Base-by-base conservation (phyloP, 805 yeast genomes). In the Phaffomyces opuntiae region DNA sequence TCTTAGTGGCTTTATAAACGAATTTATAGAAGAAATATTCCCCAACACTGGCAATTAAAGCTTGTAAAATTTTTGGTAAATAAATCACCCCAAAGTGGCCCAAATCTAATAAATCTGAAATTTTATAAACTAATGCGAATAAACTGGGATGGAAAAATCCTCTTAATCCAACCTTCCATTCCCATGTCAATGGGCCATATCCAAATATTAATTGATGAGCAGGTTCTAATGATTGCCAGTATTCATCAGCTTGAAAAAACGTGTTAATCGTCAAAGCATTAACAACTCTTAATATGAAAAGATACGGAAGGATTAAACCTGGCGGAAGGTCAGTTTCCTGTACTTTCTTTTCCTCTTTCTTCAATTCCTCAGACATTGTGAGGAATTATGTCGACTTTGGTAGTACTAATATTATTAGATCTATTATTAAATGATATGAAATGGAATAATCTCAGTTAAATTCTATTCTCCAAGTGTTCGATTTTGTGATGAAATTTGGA, bases 221-320 rank as follows among this genome's bases (percentile, higher is more conserved):
- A 0, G 96, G 96, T 57, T 93, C 99, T 43, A 93, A 66, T 0
- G 90, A 72, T 64, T 93, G 99, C 80, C 83, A 93, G 65, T 74
- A 93, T 64, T 93, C 99, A 63, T 93, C 99, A 0, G 99, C 91
- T 62, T 93, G 99, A 66, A 93, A 93, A 60, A 80, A 93, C 0
- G 98, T 88, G 45, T 60, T 60, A 6, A 78, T 75, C 1, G 80
- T 61, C 24, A 85, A 58, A 0, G 95, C 77, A 62, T 89, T 88
- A 55, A 76, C 31, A 9, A 82, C 50, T 36, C 96, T 64, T n/a
- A 74, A 51, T 0, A 68, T 42, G 3, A 77, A 46, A 7, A 78
- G 51, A 43, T 58, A 57, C 19, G 57, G 57, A 4, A 63, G 40
- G 8, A 57, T 44, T 1, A 58, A 19, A 1, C 55, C 57, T 7